These are phyloP conservation scores for Triticum aestivum DNA, from an alignment of 176 grass and related monocot genomes.

Conservation along the genomic window DNA sequence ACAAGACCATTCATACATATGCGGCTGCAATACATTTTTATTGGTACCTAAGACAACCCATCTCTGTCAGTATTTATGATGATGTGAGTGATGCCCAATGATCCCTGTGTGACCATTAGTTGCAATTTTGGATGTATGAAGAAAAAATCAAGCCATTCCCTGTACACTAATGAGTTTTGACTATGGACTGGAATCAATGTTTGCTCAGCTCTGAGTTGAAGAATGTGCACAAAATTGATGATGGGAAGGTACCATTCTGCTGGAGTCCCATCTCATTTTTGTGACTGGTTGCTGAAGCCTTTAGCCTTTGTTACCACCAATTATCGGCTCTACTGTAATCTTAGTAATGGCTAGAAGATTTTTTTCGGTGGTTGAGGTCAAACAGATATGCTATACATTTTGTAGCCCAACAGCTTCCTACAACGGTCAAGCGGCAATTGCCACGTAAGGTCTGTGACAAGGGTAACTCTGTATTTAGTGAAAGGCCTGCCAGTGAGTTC, in stretches of 20 bases:
- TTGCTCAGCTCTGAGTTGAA: neutral
- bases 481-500: too few relatives aligned
- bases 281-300: neutral
- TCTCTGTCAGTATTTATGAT: neutral
- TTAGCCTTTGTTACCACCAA: constrained; percentile 7
- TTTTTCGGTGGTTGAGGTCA: neutral
- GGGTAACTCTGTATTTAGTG: too few relatives aligned
- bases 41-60: neutral
- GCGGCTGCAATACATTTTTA: neutral
- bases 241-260: neutral
- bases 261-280: neutral
- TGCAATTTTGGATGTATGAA: neutral
- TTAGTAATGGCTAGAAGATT: neutral
- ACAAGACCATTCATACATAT: neutral
- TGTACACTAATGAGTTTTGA: neutral
- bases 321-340: constrained; percentile 20
- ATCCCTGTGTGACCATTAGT: neutral
- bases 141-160: neutral
- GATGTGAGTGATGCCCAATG: neutral
- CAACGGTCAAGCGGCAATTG: too few relatives aligned
- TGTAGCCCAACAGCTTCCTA: neutral
- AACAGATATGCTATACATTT: neutral
- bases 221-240: neutral
- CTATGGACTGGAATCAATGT: neutral
- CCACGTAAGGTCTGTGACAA: too few relatives aligned